Base-by-base conservation (phyloP, 768 basidiomycete genomes). In the Boletus eberwhitei region DNA sequence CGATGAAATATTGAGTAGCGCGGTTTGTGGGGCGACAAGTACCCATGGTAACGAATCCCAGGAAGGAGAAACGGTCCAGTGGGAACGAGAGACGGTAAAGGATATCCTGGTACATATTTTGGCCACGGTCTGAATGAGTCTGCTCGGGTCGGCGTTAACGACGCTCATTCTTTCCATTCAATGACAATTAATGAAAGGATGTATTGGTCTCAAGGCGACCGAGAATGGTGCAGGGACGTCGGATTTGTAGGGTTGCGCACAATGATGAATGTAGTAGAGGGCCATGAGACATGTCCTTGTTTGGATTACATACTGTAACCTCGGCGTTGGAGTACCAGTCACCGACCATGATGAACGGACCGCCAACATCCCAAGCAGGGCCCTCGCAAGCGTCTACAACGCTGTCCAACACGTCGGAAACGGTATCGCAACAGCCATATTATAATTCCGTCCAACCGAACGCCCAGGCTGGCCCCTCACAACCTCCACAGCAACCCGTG, bases 1-100 rank as follows among this genome's bases (percentile, higher is more conserved):
- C 54, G 86, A 89, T 54, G 87, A 91, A 65, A 70, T 89, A 3
- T 67, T 91, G 53, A 81, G 81, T 8, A 82, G 87, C 55, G 77
- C 81, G 4, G 66, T 85, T 55, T 84, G 77, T 62, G 82, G 84
- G 29, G 87, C 86, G 14, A 72, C 71, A 29, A 46, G 48, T 38
- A 39, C 42, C 59, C 59, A 46, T 48, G 57, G 62, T 22, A 60
- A 65, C 55, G 47, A 57, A 44, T 11, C 50, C 22, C n/a, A 59
- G 42, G 52, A 66, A 16, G 55, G 43, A 24, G 63, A 58, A 52
- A 32, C n/a, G 41, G 38, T 47, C 19, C 52, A 55, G 61, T 79
- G 59, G 78, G 78, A 70, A 59, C 72, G 70, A 62, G 70, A 70
- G 58, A 86, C 83, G 13, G 78, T 88, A 14, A 88, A 88, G 66